Conservation (phyloP, 2,329 filamentous ascomycete species). For the Hirsutella thompsonii region DNA sequence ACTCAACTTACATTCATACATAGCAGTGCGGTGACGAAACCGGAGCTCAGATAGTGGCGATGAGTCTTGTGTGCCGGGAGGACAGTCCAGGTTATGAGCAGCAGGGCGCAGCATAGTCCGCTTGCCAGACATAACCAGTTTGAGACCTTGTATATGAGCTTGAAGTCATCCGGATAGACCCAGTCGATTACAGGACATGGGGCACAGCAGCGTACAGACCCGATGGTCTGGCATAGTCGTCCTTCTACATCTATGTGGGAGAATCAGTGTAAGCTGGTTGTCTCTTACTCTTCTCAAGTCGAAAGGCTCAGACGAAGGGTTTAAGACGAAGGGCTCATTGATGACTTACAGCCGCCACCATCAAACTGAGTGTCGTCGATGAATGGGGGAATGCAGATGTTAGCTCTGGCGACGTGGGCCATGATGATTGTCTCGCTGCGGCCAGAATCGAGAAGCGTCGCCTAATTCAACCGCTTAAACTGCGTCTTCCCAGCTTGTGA, state of each 20-base stretch:
- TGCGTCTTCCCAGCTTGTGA: too few species aligned
- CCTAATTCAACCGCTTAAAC: too few species aligned
- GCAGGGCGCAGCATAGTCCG: conserved; percentile 59
- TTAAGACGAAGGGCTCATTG: too few species aligned
- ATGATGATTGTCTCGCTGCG: conserved; percentile 8
- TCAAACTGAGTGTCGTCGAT: conserved; percentile 47
- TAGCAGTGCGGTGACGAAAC: conserved; percentile 61
- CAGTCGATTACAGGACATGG: conserved; percentile 82
- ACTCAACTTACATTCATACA: conserved; percentile 76
- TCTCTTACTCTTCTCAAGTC: background rate
- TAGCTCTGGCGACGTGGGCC: conserved; percentile 26
- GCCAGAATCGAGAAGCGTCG: too few species aligned
- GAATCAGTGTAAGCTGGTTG: conserved; percentile 2
- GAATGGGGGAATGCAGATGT: conserved; percentile 55
- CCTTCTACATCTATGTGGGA: conserved; percentile 41
- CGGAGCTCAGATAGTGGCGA: conserved; percentile 86
- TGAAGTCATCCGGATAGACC: conserved; percentile 50
- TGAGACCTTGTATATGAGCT: conserved; percentile 48
- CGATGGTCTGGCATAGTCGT: conserved; percentile 34
- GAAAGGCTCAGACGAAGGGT: too few species aligned
- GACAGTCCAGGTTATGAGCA: conserved; percentile 69
- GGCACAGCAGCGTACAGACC: conserved; percentile 60
- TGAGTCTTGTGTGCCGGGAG: conserved; percentile 82
- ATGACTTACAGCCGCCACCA: conserved; percentile 49
- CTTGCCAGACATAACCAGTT: conserved; percentile 74